Conservation (phyloP, 179 eudicot species). For the Gypsophila paniculata region DNA sequence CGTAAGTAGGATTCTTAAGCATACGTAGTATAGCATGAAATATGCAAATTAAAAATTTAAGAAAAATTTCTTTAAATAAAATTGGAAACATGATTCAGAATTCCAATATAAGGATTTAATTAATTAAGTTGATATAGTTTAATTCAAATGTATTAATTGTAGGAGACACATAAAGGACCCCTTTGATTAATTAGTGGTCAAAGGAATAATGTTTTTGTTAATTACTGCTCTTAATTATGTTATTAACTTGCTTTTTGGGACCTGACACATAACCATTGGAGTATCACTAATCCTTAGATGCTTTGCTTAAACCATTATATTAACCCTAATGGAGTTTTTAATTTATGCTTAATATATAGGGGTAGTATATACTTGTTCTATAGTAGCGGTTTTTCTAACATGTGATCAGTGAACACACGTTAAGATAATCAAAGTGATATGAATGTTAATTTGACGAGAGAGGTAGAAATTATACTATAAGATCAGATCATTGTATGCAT, state of each 20-base stretch:
- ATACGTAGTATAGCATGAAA: neutral
- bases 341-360: no score
- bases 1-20: constrained; percentile 18
- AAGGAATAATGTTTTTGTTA: constrained; percentile 22
- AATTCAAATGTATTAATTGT: constrained; percentile 15
- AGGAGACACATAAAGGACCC: constrained; percentile 23
- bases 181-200: constrained; percentile 29
- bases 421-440: no score
- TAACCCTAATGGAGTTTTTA: constrained; percentile 21
- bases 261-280: constrained; percentile 18
- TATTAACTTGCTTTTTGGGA: constrained; percentile 15
- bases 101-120: neutral
- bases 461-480: no score
- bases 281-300: constrained; percentile 18
- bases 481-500: no score
- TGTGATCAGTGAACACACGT: no score
- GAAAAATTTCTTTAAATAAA: neutral
- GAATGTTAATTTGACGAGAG: no score
- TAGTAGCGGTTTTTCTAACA: no score
- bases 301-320: constrained; percentile 26
- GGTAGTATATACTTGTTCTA: no score
- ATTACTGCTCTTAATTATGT: neutral
- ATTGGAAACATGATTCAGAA: constrained; percentile 17
- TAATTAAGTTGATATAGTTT: neutral
- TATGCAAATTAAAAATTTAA: neutral